Base-by-base conservation (phyloP, 352 stramenopile species). In the Hyaloperonospora brassicae region DNA sequence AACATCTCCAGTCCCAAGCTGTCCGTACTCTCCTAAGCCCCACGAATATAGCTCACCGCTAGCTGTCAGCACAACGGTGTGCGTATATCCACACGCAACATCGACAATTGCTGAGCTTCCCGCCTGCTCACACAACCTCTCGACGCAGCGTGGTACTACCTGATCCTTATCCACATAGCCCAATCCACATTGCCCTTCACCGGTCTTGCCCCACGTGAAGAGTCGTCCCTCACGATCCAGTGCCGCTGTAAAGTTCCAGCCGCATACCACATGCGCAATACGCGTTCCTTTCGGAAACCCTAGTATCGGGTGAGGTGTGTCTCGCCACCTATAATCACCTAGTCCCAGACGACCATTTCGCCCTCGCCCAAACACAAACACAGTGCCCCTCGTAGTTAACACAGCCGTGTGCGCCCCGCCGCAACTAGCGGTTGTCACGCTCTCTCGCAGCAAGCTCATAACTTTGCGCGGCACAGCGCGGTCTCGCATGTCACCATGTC, bases 1-100 rank as follows among this genome's bases (percentile, higher is more conserved):
- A 5, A 93, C 80, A 43, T 86, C 75, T 0, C 86, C 86, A 47
- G 93, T 92, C 5, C 89, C 89, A 13, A 96, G 78, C 35, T 95
- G 76, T 0, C 89, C 89, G 52, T 96, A 96, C 52, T 97, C 86
- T 23, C 89, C 89, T 4, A 89, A 61, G 34, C 89, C 89, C 87
- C 86, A 96, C 11, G 85, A 91, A 60, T 87, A 95, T 14, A 96
- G 58, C 38, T 96, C 81, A 4, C 86, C 84, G 24, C 63, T 67
- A 1, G 68, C 75, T 1, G 84, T 87, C 11, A 96, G 57, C 12
- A 86, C 86, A 13, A 95, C 47, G 0, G 84, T 96, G 65, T 97
- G 89, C 9, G 81, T 96, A 59, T 93, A 90, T 14, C 86, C 86
- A 42, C 78, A 93, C 7, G 79, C 79, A 27, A 95, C 60, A 43